Evolutionary conservation across 805 yeast genomes (phyloP).

Genomic region (Metschnikowia colocasiae): DNA sequence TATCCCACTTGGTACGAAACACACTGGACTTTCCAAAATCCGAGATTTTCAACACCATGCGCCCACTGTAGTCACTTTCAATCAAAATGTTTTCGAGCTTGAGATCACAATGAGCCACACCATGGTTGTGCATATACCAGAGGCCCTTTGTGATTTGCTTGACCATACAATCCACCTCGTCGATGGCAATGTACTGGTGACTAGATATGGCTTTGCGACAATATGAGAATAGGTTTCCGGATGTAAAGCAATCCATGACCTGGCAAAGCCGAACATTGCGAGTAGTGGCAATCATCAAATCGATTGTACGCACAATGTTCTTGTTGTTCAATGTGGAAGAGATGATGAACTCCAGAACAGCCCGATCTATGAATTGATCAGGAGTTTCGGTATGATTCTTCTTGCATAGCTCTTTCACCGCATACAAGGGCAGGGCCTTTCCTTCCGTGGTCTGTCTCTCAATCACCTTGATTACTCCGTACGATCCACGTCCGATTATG

Average conservation of each 20-base stretch:
- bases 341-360: constrained; percentile 88
- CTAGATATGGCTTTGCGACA: constrained; percentile 15
- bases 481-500: constrained; percentile 44
- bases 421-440: constrained; percentile 20
- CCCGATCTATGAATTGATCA: constrained; percentile 59
- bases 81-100: constrained; percentile 84
- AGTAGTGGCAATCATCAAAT: constrained; percentile 51
- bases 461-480: constrained; percentile 45
- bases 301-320: constrained; percentile 75
- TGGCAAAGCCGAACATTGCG: constrained; percentile 25
- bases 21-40: constrained; percentile 94
- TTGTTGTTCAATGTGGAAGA: constrained; percentile 71
- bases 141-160: constrained; percentile 83
- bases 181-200: constrained; percentile 22
- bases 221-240: constrained; percentile 36
- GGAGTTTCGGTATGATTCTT: constrained; percentile 21
- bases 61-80: constrained; percentile 29
- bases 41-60: constrained; percentile 33
- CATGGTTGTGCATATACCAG: constrained; percentile 81
- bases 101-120: constrained; percentile 90
- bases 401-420: constrained; percentile 32
- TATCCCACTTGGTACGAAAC: constrained; percentile 87
- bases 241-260: constrained; percentile 38
- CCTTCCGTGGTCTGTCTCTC: constrained; percentile 17
- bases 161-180: constrained; percentile 84